Evolutionary conservation across 1,139 yeast species (phyloP).

Genomic region (Suhomyces maxii): DNA sequence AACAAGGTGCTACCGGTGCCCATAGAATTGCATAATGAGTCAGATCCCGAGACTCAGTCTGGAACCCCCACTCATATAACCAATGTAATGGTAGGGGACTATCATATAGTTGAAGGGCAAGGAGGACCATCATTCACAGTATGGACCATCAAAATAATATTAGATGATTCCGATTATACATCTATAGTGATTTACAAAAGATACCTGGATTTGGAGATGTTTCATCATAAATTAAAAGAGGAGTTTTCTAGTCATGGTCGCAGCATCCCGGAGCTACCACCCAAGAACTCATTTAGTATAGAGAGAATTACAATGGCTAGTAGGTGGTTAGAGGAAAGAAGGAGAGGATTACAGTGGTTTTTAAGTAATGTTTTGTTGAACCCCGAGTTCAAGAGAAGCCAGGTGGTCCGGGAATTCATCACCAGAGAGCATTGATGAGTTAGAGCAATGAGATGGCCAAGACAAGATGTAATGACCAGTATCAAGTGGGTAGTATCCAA

Average conservation of each 20-base stretch:
- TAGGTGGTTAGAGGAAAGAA: slow-evolving; percentile 58
- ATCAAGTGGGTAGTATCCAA: too few species aligned
- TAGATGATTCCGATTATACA: slow-evolving; percentile 46
- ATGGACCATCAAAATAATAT: slow-evolving; percentile 49
- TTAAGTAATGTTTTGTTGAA: slow-evolving; percentile 65
- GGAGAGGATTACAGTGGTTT: slow-evolving; percentile 75
- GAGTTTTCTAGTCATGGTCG: slow-evolving; percentile 35
- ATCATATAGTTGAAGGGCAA: slow-evolving; percentile 41
- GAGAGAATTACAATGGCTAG: slow-evolving; percentile 47
- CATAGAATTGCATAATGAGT: slow-evolving; percentile 29
- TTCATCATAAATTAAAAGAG: slow-evolving; percentile 43
- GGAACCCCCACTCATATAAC: slow-evolving; percentile 24
- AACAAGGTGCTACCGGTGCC: slow-evolving; percentile 42
- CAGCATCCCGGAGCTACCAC: slow-evolving; percentile 65
- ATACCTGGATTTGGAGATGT: slow-evolving; percentile 60
- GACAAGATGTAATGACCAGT: too few species aligned
- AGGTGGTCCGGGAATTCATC: slow-evolving; percentile 53
- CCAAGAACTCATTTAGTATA: slow-evolving; percentile 52
- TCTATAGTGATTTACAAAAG: slow-evolving; percentile 54
- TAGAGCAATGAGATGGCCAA: too few species aligned
- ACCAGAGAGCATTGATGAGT: too few species aligned
- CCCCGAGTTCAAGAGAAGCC: slow-evolving; percentile 53
- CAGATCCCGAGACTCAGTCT: slow-evolving; percentile 22
- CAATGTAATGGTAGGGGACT: slow-evolving; percentile 41
- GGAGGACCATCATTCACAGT: slow-evolving; percentile 42